phyloP scores from a whole-genome alignment of 2,329 filamentous ascomycete species.

The Nemania abortiva region DNA sequence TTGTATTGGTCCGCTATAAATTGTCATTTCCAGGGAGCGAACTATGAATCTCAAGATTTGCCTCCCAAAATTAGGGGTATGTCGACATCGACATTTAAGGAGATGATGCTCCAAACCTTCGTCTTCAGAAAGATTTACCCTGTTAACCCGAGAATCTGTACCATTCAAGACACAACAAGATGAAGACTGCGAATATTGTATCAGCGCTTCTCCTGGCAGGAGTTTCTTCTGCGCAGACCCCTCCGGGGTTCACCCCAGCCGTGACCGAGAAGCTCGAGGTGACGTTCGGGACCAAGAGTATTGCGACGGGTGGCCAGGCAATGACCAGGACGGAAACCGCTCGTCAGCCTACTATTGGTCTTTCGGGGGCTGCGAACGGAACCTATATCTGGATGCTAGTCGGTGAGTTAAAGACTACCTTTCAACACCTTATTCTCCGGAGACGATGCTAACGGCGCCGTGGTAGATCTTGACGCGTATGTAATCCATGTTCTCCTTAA shows the following conservation, averaged over 20 bases:
- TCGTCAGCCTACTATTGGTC: conserved; percentile 48
- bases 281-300: conserved; percentile 47
- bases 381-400: conserved; percentile 51
- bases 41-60: neutral
- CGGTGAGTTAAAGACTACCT: conserved; percentile 32
- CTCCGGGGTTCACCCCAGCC: conserved; percentile 45
- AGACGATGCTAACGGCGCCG: conserved; percentile 33
- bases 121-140: neutral
- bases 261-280: conserved; percentile 48
- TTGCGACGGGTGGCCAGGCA: conserved; percentile 45
- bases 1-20: conserved; percentile 34
- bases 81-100: conserved; percentile 25
- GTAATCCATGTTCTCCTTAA: neutral
- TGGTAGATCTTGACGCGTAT: conserved; percentile 50
- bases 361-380: conserved; percentile 42
- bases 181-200: conserved; percentile 44
- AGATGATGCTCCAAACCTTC: neutral
- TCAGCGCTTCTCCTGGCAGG: conserved; percentile 41
- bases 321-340: conserved; percentile 48
- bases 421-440: neutral
- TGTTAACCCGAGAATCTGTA: neutral
- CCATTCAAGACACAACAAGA: conserved; percentile 32
- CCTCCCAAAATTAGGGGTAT: neutral
- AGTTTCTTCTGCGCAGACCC: conserved; percentile 45
- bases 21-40: conserved; percentile 23